Percentiles rank a stretch among this genome's conserved stretches.
phyloP scores from a whole-genome alignment of 2,329 filamentous ascomycete genomes.

The Rutstroemia sp. region DNA sequence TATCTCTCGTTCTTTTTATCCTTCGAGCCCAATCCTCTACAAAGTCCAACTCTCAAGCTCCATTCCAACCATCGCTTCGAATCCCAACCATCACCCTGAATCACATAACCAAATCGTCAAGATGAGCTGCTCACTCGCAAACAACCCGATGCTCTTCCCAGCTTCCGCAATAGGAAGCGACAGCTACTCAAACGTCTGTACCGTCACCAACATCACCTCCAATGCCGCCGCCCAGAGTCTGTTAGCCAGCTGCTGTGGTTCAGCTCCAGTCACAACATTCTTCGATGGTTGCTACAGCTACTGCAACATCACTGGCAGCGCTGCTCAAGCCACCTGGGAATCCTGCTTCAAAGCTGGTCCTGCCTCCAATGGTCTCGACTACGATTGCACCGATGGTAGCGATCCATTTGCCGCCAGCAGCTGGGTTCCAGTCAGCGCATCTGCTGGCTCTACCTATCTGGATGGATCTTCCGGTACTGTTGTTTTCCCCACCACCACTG shows the following conservation, averaged over 20 bases:
- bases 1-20: not conserved
- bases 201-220: constrained; percentile 4
- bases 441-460: not conserved
- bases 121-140: not conserved
- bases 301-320: constrained; percentile 5
- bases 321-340: not conserved
- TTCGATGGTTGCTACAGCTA: constrained; percentile 6
- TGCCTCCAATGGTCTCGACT: not conserved
- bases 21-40: not conserved
- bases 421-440: not conserved
- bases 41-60: not conserved
- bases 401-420: not conserved
- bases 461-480: constrained; percentile 1
- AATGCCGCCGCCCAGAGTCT: not conserved
- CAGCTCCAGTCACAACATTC: not conserved
- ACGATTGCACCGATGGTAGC: not conserved
- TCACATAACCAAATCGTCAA: not conserved
- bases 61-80: not conserved
- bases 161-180: not conserved
- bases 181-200: constrained; percentile 1
- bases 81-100: not conserved
- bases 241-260: constrained; percentile 2
- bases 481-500: not conserved
- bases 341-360: not conserved
- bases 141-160: not conserved